phyloP scores from a whole-genome alignment of 345 rosid genomes.

The Aquilaria malaccensis region DNA sequence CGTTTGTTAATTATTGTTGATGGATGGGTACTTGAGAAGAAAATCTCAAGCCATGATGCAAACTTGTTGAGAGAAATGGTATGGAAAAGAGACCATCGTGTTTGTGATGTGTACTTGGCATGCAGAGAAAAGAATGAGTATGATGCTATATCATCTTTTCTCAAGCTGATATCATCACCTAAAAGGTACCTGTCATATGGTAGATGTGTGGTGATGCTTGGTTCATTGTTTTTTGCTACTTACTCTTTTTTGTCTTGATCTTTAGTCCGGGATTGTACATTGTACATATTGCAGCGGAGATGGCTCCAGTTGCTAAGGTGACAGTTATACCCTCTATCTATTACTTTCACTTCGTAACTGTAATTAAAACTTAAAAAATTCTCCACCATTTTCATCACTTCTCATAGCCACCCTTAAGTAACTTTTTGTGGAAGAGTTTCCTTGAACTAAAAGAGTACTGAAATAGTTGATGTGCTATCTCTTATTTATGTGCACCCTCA shows the following conservation, averaged over 20 bases:
- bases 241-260: slow-evolving; percentile 27
- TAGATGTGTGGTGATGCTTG: background rate
- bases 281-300: slow-evolving; percentile 91
- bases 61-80: slow-evolving; percentile 69
- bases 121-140: slow-evolving; percentile 62
- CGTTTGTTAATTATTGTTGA: slow-evolving; percentile 69
- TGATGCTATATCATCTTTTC: slow-evolving; percentile 56
- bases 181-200: slow-evolving; percentile 37
- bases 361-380: too few species aligned
- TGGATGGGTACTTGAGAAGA: slow-evolving; percentile 95
- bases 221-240: slow-evolving; percentile 1
- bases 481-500: too few species aligned
- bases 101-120: slow-evolving; percentile 51
- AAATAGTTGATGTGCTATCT: too few species aligned
- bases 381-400: too few species aligned
- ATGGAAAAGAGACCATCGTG: slow-evolving; percentile 67
- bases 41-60: slow-evolving; percentile 56
- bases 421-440: too few species aligned
- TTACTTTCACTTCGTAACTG: background rate
- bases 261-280: slow-evolving; percentile 82
- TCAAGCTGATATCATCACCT: slow-evolving; percentile 50
- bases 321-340: slow-evolving; percentile 18
- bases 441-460: too few species aligned
- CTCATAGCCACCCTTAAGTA: too few species aligned
- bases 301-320: slow-evolving; percentile 99